Evolutionary conservation across 225 moss, liverwort and hornwort species (phyloP).

Genomic region (Marchantia polymorpha): DNA sequence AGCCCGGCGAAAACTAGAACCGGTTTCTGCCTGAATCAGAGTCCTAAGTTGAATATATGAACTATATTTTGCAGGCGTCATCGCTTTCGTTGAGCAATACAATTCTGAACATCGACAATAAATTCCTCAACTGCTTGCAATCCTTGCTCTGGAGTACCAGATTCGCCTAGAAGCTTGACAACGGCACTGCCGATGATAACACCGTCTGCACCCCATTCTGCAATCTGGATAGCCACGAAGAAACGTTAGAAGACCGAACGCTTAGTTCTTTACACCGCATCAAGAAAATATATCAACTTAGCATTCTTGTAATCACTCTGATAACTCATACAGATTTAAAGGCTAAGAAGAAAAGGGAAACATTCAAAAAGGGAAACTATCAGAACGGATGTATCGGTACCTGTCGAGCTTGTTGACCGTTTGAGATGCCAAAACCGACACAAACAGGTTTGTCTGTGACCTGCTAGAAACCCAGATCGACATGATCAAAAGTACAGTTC

Average conservation of each 20-base stretch:
- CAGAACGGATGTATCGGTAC: constrained; percentile 21
- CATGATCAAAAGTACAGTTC: background rate
- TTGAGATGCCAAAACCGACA: constrained; percentile 83
- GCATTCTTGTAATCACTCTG: too few relatives aligned
- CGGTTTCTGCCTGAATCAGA: background rate
- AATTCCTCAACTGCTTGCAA: constrained; percentile 36
- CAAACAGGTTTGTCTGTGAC: constrained; percentile 65
- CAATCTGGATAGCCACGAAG: constrained; percentile 27
- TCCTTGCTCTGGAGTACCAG: constrained; percentile 39
- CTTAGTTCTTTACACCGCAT: too few relatives aligned
- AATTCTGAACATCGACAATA: constrained; percentile 9
- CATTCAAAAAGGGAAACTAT: too few relatives aligned
- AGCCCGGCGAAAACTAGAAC: background rate
- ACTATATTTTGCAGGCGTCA: background rate
- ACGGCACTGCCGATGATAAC: constrained; percentile 50
- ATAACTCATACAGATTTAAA: too few relatives aligned
- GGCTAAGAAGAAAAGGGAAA: too few relatives aligned
- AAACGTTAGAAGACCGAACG: background rate
- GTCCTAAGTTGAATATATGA: background rate
- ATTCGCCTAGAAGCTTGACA: constrained; percentile 50
- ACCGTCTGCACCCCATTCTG: constrained; percentile 52
- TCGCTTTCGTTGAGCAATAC: background rate
- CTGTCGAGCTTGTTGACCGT: constrained; percentile 61
- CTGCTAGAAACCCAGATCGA: constrained; percentile 32
- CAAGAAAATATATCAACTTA: background rate